Base-by-base conservation (phyloP, 2,329 filamentous ascomycete genomes). In the Arthrinium phaeospermum region DNA sequence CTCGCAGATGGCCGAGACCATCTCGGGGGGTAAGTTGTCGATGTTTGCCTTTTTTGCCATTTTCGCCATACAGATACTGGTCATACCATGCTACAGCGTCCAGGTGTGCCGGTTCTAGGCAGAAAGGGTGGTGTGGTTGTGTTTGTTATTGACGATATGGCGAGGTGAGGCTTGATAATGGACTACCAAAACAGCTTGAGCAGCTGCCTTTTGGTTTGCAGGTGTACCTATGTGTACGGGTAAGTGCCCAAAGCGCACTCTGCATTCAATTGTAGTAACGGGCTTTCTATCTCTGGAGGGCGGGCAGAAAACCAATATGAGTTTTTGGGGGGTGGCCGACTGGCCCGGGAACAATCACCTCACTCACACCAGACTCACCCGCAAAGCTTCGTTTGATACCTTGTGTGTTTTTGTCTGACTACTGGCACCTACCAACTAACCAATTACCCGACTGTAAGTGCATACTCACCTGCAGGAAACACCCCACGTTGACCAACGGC, bases 1-100 rank as follows among this genome's bases (percentile, higher is more conserved):
- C 12, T 71, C 47, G 34, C 47, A 53, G 34, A 74, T 46, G 30
- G 69, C 64, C n/a, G 49, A 49, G 14, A 74, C n/a, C 27, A 73
- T 30, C 51, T 74, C 73, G 8, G 22, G 12, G 22, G 73, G 73
- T 44, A 74, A 72, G 27, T 3, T 13, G 4, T n/a, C 3, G 8
- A 64, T 41, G 8, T 2, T 41, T 24, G 53, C 53, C 53, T n/a
- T 61, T 16, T 34, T 61, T 37, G 34, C 34, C 57, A 13, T 64
- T 22, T 37, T 64, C n/a, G 19, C 57, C 57, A 13, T 64, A 61
- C 30, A 61, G 30, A 10, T 22, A 14, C 0, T n/a, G 27, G 27
- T 30, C 53, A 61, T 37, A 16, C 16, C 34, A 8, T 10, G 19
- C 14, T 30, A 1, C 27, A 8, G 27, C 16, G 27, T 16, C 49